Percentiles rank a stretch among this genome's conserved stretches.
Evolutionary conservation across 1,284 basidiomycete genomes (phyloP).

Genomic region (Retiboletus flavoniger): DNA sequence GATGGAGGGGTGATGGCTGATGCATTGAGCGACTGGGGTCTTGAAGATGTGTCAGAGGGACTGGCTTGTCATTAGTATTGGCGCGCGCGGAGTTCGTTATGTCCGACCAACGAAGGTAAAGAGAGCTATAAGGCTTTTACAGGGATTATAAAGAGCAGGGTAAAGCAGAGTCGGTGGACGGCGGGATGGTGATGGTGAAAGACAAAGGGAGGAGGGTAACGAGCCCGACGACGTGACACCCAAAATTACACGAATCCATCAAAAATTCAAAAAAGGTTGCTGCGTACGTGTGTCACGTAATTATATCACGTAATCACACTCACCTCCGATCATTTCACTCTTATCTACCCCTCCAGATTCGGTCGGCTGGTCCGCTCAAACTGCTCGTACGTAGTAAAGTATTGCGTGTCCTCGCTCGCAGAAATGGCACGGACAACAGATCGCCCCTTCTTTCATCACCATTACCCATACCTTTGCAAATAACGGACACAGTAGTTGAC

Average conservation of each 20-base stretch:
- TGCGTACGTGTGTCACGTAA: conserved; percentile 36
- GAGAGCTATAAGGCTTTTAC: conserved; percentile 23
- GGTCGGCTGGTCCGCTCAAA: conserved; percentile 8
- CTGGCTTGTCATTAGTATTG: conserved; percentile 23
- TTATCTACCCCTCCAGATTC: conserved; percentile 15
- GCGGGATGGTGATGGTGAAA: conserved; percentile 36
- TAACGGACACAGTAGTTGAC: conserved; percentile 3
- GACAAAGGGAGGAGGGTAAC: conserved; percentile 39
- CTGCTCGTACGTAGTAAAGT: neutral
- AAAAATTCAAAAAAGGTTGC: conserved; percentile 38
- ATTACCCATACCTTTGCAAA: neutral
- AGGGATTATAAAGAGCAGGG: conserved; percentile 29
- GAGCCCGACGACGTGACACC: conserved; percentile 32
- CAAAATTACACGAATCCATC: conserved; percentile 34
- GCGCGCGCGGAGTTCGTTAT: conserved; percentile 7
- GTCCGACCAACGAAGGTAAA: conserved; percentile 44
- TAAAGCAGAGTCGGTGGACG: conserved; percentile 31
- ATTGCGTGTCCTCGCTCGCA: neutral
- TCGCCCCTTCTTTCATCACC: neutral
- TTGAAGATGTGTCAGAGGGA: conserved; percentile 26
- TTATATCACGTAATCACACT: conserved; percentile 24
- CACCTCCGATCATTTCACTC: conserved; percentile 25
- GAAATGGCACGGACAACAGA: neutral
- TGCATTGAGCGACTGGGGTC: conserved; percentile 26
- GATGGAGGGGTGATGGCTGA: conserved; percentile 14